Percentiles rank a stretch among this genome's conserved stretches.
Evolutionary conservation across 805 yeast genomes (phyloP).

Genomic region (Priceomyces medius): DNA sequence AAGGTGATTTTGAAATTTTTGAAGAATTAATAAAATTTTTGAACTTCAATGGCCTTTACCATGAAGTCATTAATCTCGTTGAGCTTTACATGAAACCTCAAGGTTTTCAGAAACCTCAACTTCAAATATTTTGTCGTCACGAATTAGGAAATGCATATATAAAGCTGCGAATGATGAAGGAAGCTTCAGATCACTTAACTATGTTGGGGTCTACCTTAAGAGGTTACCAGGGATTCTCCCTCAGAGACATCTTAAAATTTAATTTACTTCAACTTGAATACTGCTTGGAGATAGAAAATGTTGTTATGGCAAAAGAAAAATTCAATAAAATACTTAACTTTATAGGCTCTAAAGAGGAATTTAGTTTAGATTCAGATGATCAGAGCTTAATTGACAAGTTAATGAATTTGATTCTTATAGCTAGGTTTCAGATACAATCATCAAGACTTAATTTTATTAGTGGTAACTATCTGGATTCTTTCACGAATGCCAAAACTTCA

Average conservation of each 20-base stretch:
- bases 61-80: slow-evolving; percentile 19
- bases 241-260: slow-evolving; percentile 19
- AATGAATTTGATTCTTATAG: slow-evolving; percentile 26
- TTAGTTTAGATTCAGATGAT: slow-evolving; percentile 17
- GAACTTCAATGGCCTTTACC: slow-evolving; percentile 25
- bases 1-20: slow-evolving; percentile 29
- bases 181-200: slow-evolving; percentile 17
- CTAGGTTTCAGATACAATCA: slow-evolving; percentile 35
- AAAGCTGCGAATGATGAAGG: slow-evolving; percentile 9
- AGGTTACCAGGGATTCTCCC: background rate
- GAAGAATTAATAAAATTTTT: slow-evolving; percentile 20
- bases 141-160: slow-evolving; percentile 13
- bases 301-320: slow-evolving; percentile 19
- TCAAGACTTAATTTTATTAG: slow-evolving; percentile 19
- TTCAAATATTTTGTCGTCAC: slow-evolving; percentile 9
- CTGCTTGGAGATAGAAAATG: slow-evolving; percentile 18
- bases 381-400: slow-evolving; percentile 20
- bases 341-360: slow-evolving; percentile 28
- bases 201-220: slow-evolving; percentile 15
- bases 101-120: background rate
- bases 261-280: slow-evolving; percentile 32
- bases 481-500: slow-evolving; percentile 45
- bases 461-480: slow-evolving; percentile 26
- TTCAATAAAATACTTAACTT: slow-evolving; percentile 21
- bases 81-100: slow-evolving; percentile 12